Evolutionary conservation across 1,284 basidiomycete species (phyloP).

Genomic region (Cryptococcus sp.): DNA sequence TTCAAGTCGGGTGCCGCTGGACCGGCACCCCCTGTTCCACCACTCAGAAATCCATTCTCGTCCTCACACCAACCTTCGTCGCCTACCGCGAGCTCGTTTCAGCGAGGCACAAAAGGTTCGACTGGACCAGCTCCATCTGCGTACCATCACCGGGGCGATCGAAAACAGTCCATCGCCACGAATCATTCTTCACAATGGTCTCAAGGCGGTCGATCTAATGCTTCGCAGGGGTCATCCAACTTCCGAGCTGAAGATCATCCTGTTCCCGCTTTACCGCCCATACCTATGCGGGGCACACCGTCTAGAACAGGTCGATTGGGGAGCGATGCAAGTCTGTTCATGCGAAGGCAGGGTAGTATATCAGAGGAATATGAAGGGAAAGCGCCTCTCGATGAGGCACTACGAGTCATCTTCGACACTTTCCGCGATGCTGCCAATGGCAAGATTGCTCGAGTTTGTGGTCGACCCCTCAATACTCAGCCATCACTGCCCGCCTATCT

Average conservation of each 20-base stretch:
- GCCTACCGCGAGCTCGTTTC: conserved; percentile 15
- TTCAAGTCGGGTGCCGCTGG: conserved; percentile 57
- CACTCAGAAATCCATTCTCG: conserved; percentile 44
- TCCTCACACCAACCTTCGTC: conserved; percentile 32
- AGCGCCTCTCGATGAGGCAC: conserved; percentile 78
- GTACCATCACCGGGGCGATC: conserved; percentile 16
- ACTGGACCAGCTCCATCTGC: conserved; percentile 2
- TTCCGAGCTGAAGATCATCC: conserved; percentile 38
- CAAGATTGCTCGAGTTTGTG: conserved; percentile 69
- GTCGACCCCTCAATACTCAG: conserved; percentile 63
- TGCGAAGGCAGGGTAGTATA: background rate
- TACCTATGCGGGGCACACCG: conserved; percentile 31
- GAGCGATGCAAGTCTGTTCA: conserved; percentile 28
- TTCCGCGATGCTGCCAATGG: conserved; percentile 72
- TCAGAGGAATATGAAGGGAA: conserved; percentile 12
- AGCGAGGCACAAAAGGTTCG: conserved; percentile 10
- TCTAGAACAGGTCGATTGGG: conserved; percentile 33
- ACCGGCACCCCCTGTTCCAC: conserved; percentile 33
- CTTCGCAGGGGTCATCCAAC: conserved; percentile 37
- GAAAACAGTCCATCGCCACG: conserved; percentile 34
- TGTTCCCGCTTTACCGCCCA: conserved; percentile 36
- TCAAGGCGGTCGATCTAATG: conserved; percentile 32
- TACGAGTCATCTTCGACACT: conserved; percentile 78
- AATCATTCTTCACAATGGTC: conserved; percentile 31
- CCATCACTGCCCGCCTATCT: conserved; percentile 62